A percentile compares a stretch with the other conserved stretches of the same genome.
phyloP scores from a whole-genome alignment of 192 early-diverging fungal genomes.

The Chytriomyces sp. region DNA sequence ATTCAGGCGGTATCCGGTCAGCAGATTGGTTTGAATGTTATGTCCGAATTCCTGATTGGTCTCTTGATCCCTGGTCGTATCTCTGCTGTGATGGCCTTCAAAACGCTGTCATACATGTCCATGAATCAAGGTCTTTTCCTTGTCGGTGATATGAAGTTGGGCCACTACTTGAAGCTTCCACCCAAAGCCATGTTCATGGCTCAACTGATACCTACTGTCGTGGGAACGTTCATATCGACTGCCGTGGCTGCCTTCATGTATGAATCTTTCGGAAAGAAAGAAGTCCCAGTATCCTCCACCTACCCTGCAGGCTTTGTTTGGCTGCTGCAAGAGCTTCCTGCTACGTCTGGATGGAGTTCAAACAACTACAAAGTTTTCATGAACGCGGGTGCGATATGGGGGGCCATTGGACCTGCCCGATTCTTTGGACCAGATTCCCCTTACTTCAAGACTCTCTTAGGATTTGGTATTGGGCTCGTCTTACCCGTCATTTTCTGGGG shows the following conservation, averaged over 20 bases:
- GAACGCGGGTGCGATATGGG: slow-evolving; percentile 69
- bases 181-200: slow-evolving; percentile 62
- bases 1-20: slow-evolving; percentile 78
- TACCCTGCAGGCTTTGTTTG: slow-evolving; percentile 20
- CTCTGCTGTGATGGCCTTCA: slow-evolving; percentile 86
- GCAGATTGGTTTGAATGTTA: slow-evolving; percentile 79
- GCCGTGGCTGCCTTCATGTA: not conserved
- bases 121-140: slow-evolving; percentile 79
- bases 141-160: slow-evolving; percentile 74
- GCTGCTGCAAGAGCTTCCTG: not conserved
- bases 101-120: slow-evolving; percentile 80
- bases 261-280: slow-evolving; percentile 7
- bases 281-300: slow-evolving; percentile 63
- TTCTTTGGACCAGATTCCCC: slow-evolving; percentile 39
- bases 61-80: slow-evolving; percentile 77
- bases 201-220: slow-evolving; percentile 59
- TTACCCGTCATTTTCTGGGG: slow-evolving; percentile 32
- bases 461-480: slow-evolving; percentile 35
- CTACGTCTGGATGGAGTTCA: slow-evolving; percentile 14
- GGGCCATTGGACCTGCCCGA: slow-evolving; percentile 37
- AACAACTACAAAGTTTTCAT: slow-evolving; percentile 31
- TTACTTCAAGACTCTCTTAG: slow-evolving; percentile 28
- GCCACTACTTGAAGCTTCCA: slow-evolving; percentile 77
- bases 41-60: slow-evolving; percentile 84
- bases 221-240: not conserved